Evolutionary conservation across 192 early-diverging fungal genomes (phyloP).

Genomic region (Dissophora ornata): DNA sequence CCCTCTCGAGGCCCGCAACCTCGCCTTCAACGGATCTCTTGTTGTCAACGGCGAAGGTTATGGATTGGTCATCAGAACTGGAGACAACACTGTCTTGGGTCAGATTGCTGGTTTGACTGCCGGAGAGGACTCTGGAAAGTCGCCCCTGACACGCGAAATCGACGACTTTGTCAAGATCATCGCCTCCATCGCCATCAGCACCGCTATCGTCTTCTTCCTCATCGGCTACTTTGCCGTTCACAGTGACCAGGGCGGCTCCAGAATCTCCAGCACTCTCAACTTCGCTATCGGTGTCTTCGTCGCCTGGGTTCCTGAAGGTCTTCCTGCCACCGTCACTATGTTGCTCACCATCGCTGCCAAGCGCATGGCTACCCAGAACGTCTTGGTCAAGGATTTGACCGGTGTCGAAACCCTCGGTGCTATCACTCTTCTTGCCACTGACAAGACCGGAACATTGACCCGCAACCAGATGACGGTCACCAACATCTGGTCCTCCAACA

Average conservation of each 20-base stretch:
- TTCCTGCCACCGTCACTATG: slow-evolving; percentile 94
- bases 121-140: slow-evolving; percentile 77
- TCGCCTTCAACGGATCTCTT: slow-evolving; percentile 92
- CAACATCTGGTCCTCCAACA: slow-evolving; percentile 85
- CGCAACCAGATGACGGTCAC: slow-evolving; percentile 97
- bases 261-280: slow-evolving; percentile 76
- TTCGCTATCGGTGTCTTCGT: slow-evolving; percentile 93
- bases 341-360: slow-evolving; percentile 95
- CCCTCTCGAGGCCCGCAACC: slow-evolving; percentile 92
- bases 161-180: slow-evolving; percentile 88
- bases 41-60: slow-evolving; percentile 88
- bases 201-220: slow-evolving; percentile 88
- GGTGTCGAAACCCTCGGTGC: slow-evolving; percentile 98
- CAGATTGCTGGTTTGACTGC: slow-evolving; percentile 92
- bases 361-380: slow-evolving; percentile 89
- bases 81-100: slow-evolving; percentile 94
- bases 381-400: slow-evolving; percentile 95
- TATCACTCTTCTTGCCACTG: slow-evolving; percentile 95
- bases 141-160: slow-evolving; percentile 84
- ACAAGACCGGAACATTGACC: slow-evolving; percentile 98
- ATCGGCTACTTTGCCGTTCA: slow-evolving; percentile 71
- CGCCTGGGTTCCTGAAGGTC: slow-evolving; percentile 94
- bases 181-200: slow-evolving; percentile 78
- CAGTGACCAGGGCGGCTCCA: slow-evolving; percentile 49
- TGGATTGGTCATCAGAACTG: slow-evolving; percentile 92